Base-by-base conservation (phyloP, 768 basidiomycete species). In the Gymnopilus junonius region DNA sequence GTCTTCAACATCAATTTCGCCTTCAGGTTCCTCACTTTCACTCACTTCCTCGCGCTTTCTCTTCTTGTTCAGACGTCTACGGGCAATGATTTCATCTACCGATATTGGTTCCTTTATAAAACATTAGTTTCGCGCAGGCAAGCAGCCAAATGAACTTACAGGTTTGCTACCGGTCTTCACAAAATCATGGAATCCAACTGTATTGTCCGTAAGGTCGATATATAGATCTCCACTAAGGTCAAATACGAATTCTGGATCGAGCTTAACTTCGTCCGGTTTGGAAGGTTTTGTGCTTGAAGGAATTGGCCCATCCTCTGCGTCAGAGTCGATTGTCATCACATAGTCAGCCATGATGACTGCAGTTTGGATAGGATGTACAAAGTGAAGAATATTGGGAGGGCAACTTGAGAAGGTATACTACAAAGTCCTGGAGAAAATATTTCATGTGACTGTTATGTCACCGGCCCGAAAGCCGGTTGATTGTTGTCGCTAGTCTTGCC, bases 51-150 rank as follows among this genome's bases (percentile, higher is more conserved):
- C 79, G 12, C 87, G 76, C 77, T 93, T 93, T 59, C 93, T 85
- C 71, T 95, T 92, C 8, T 78, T 74, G 56, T 77, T 76, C 61
- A 88, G 69, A 71, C 80, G 84, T 69, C 88, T 83, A 60, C 90
- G 85, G 55, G 89, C 88, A 74, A 98, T 96, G 63, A 98, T 96
- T 70, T 97, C 94, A 74, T 97, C 92, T 10, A 98, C 89, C 46
- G 90, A 93, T 57, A 97, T 86, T n/a, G 89, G 89, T 72, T 85
- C 79, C 90, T 93, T 65, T 5, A 68, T 7, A 50, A 17, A 27
- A 34, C 34, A 8, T 27, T 58, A 25, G 62, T 39, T 37, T 66
- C 56, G 64, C 37, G 64, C 56, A 46, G 55, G 53, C 39, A 46
- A 40, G 35, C 27, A 37, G 31, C 55, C 42, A 63, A 55, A 45